Evolutionary conservation across 306 rosid species (phyloP).

Genomic region (Citrullus amarus): DNA sequence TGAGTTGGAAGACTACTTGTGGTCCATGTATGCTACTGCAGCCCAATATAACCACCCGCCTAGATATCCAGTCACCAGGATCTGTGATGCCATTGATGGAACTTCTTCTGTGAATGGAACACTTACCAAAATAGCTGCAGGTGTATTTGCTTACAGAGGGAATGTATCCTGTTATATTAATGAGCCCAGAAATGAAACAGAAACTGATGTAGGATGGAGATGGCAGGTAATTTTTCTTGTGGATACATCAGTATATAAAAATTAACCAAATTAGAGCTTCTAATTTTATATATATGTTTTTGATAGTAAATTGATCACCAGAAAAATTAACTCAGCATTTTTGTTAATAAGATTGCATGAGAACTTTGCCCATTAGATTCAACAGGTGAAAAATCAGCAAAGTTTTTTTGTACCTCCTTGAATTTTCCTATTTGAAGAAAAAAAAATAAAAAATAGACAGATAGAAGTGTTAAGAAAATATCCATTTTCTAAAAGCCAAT

Average conservation of each 20-base stretch:
- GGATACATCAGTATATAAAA: background rate
- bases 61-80: conserved; percentile 30
- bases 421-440: too few relatives aligned
- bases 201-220: conserved; percentile 39
- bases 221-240: conserved; percentile 56
- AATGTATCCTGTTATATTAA: conserved; percentile 35
- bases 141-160: conserved; percentile 36
- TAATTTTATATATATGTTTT: background rate
- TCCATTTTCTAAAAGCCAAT: too few relatives aligned
- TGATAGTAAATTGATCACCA: background rate
- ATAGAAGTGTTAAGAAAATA: too few relatives aligned
- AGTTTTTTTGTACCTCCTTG: background rate
- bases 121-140: conserved; percentile 40
- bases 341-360: too few relatives aligned
- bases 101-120: conserved; percentile 21
- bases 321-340: background rate
- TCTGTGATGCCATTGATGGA: conserved; percentile 54
- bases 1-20: conserved; percentile 29
- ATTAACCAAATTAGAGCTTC: background rate
- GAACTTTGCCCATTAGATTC: background rate
- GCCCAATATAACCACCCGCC: conserved; percentile 65
- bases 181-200: conserved; percentile 17
- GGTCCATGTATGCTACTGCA: background rate
- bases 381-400: background rate
- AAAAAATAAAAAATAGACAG: too few relatives aligned